phyloP scores from a whole-genome alignment of 2,329 filamentous ascomycete species.

The Aspergillus viridinutans region DNA sequence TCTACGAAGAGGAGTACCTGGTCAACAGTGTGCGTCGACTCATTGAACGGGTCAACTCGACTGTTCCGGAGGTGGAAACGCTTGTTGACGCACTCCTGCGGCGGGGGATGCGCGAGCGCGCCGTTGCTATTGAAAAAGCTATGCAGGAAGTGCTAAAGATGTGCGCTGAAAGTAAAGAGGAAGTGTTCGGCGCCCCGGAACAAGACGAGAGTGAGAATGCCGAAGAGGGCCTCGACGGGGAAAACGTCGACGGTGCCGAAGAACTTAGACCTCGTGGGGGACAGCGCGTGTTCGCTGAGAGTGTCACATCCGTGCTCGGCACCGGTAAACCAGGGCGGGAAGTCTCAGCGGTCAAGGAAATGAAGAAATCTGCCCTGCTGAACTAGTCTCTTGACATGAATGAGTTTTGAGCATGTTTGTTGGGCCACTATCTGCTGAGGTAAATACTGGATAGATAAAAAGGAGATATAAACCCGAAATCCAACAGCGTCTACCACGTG shows the following conservation, averaged over 20 bases:
- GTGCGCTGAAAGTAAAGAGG: constrained; percentile 62
- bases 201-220: constrained; percentile 23
- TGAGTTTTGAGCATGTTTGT: background rate
- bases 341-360: constrained; percentile 50
- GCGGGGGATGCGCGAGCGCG: constrained; percentile 82
- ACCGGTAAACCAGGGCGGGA: constrained; percentile 37
- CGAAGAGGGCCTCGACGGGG: background rate
- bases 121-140: constrained; percentile 68
- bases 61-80: constrained; percentile 66
- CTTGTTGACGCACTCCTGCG: constrained; percentile 74
- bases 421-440: background rate
- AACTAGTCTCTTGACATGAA: constrained; percentile 12
- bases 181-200: constrained; percentile 58
- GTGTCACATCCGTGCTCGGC: constrained; percentile 32
- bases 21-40: constrained; percentile 81
- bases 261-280: constrained; percentile 19
- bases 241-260: constrained; percentile 12
- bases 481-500: background rate
- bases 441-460: constrained; percentile 5
- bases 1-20: constrained; percentile 97
- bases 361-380: constrained; percentile 38
- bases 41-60: constrained; percentile 72
- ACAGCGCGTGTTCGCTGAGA: constrained; percentile 40
- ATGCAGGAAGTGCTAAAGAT: constrained; percentile 69
- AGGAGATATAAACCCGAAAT: background rate